phyloP scores from a whole-genome alignment of 2,329 filamentous ascomycete species.

The Zasmidium citrigriseum region DNA sequence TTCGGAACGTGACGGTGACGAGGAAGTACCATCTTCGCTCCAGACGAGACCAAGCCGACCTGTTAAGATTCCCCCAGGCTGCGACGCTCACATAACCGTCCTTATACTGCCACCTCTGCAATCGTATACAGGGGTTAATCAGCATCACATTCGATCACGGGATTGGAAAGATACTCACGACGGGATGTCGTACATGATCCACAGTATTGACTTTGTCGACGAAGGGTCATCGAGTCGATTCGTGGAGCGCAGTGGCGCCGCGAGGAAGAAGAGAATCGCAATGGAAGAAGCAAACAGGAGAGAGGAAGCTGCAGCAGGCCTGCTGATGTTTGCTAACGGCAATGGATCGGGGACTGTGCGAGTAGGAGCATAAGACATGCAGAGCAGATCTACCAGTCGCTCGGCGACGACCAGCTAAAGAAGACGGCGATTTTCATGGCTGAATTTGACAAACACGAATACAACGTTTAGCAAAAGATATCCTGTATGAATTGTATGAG shows the following conservation, averaged over 20 bases:
- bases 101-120: slow-evolving; percentile 78
- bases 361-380: slow-evolving; percentile 17
- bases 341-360: slow-evolving; percentile 14
- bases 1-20: slow-evolving; percentile 36
- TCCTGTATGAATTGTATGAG: not conserved
- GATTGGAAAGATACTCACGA: slow-evolving; percentile 78
- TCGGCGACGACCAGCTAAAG: not conserved
- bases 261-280: slow-evolving; percentile 52
- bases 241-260: slow-evolving; percentile 49
- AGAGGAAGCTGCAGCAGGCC: slow-evolving; percentile 32
- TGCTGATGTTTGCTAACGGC: slow-evolving; percentile 32
- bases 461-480: not conserved
- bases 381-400: not conserved
- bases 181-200: slow-evolving; percentile 85
- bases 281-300: slow-evolving; percentile 36
- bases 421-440: not conserved
- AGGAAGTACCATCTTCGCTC: slow-evolving; percentile 19
- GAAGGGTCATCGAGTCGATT: slow-evolving; percentile 60
- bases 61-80: slow-evolving; percentile 63
- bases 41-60: slow-evolving; percentile 53
- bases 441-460: not conserved
- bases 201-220: slow-evolving; percentile 80
- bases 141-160: slow-evolving; percentile 80
- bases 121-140: slow-evolving; percentile 71
- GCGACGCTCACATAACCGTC: slow-evolving; percentile 84